These are phyloP conservation scores for Zizania latifolia DNA, from an alignment of 176 grass and related monocot species.

Conservation along the genomic window DNA sequence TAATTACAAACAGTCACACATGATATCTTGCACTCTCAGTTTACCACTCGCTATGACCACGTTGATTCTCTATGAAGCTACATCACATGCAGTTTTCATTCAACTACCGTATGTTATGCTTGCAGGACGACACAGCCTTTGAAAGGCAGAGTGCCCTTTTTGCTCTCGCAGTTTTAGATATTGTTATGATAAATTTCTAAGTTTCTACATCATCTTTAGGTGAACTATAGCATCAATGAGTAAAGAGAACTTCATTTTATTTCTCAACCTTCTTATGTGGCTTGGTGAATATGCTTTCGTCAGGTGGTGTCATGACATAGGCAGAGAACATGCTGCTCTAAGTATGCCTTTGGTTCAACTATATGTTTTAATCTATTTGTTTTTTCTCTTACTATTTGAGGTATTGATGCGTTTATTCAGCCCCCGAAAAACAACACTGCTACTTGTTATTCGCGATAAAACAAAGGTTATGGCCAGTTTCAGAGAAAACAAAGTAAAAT, in stretches of 20 bases:
- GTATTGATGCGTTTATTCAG: constrained; percentile 65
- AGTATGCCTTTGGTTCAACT: constrained; percentile 12
- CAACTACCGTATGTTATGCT: neutral
- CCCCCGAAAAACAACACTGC: constrained; percentile 55
- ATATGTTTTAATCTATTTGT: neutral
- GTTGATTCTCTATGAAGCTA: neutral
- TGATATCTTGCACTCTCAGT: neutral
- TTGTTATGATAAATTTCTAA: constrained; percentile 83
- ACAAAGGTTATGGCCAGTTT: constrained; percentile 54
- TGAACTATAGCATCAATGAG: neutral
- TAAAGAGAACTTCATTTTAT: neutral
- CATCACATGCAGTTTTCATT: neutral
- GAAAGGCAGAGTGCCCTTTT: constrained; percentile 84
- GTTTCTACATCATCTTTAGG: constrained; percentile 5
- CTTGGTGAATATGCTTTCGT: constrained; percentile 1
- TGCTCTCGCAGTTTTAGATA: constrained; percentile 87
- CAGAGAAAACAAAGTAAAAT: neutral
- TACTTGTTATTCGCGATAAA: constrained; percentile 83
- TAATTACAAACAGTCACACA: no score
- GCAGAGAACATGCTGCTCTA: constrained; percentile 60
- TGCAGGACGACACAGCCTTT: constrained; percentile 71
- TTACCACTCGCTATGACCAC: neutral
- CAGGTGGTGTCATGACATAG: constrained; percentile 93
- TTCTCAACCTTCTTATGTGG: constrained; percentile 1
- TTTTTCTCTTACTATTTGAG: constrained; percentile 28